Base-by-base conservation (phyloP, 2,329 filamentous ascomycete species). In the Ceratocystis variospora region DNA sequence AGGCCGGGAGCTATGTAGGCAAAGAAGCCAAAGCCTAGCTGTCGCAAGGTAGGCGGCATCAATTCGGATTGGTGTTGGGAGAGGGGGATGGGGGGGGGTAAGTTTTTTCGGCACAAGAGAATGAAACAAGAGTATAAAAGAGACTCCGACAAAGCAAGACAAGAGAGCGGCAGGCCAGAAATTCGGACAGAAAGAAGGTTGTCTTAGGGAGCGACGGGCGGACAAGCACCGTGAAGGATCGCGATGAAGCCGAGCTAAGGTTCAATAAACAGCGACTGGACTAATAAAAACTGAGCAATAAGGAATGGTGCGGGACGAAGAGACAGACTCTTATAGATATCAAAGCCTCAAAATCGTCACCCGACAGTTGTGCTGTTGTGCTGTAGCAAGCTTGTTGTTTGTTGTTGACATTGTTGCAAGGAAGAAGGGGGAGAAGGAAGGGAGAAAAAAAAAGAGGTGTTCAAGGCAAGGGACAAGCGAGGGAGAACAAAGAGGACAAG, bases 1-100 rank as follows among this genome's bases (percentile, higher is more conserved):
- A 66, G 71, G 69, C 68, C 71, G 4, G 33, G 33, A 3, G 59
- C 37, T n/a, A 61, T 67, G 67, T 71, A 48, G 66, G 55, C 55
- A 31, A 59, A 31, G 15, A 59, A 31, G 25, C 25, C 55, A 17
- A 59, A 25, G 25, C 55, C 55, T 28, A 59, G 31, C 55, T 31
- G 31, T n/a, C 17, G 5, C 7, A 59, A 2, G 15, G 31, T 31
- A 15, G 25, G 33, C 28, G 15, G 28, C 55, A 59, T 59, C 12
- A 59, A 59, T 59, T 17, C 55, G 28, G 55, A 28, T 12, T 17
- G 12, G 53, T 5, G 28, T 17, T 31, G 5, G 48, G 10, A 2
- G 31, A 25, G 1, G 22, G 22, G 22, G 22, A 2, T 25, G 22
- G 22, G 22, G 22, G 22, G 22, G 22, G 2, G 22, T 25, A 25